phyloP scores from a whole-genome alignment of 2,329 filamentous ascomycete genomes.

The Xylariaceae sp. region DNA sequence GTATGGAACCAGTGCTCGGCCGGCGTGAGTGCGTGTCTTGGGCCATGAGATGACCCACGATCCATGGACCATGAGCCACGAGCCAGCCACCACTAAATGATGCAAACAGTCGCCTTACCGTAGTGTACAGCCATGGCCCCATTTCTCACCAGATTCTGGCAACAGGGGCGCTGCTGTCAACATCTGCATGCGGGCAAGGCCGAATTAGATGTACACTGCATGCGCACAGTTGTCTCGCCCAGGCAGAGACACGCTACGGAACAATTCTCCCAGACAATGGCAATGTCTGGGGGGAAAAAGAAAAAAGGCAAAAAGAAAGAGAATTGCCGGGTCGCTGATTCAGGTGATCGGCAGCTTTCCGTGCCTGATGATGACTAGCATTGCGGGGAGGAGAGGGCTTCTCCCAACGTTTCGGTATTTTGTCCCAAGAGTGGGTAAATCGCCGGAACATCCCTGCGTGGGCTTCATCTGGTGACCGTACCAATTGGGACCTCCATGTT shows the following conservation, averaged over 20 bases:
- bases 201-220: not conserved
- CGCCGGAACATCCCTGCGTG: constrained; percentile 5
- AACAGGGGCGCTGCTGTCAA: not conserved
- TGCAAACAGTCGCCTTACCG: too few species aligned
- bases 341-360: not conserved
- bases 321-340: not conserved
- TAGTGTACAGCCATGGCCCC: too few species aligned
- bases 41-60: too few species aligned
- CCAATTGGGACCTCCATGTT: too few species aligned
- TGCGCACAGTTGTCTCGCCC: not conserved
- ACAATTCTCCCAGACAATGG: not conserved
- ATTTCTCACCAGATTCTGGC: too few species aligned
- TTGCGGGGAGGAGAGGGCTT: not conserved
- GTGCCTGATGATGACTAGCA: not conserved
- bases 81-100: too few species aligned
- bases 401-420: too few species aligned
- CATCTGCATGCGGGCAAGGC: not conserved
- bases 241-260: not conserved
- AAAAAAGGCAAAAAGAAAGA: not conserved
- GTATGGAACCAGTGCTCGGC: too few species aligned
- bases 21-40: too few species aligned
- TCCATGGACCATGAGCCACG: too few species aligned
- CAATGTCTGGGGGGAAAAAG: not conserved
- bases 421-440: not conserved
- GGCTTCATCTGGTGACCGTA: not conserved